Percentiles rank a stretch among this genome's conserved stretches.
Conservation (phyloP, 768 basidiomycete genomes). For the Tricholoma sp. region DNA sequence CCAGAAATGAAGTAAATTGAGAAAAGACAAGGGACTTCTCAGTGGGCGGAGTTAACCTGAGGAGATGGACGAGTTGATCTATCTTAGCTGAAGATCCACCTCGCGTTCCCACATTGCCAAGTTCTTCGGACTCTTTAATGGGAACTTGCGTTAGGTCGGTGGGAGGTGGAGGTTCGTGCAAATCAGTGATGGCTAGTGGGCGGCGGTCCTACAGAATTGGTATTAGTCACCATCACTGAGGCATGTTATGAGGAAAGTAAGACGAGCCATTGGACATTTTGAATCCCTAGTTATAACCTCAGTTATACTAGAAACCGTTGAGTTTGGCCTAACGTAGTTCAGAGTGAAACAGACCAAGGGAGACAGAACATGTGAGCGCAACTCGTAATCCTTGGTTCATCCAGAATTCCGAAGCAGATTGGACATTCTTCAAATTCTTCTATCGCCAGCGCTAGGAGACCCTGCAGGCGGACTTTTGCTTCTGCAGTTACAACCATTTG, state of each 20-base stretch:
- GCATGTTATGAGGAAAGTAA: background rate
- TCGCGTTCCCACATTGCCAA: slow-evolving; percentile 34
- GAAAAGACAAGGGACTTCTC: slow-evolving; percentile 89
- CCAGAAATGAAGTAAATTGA: slow-evolving; percentile 82
- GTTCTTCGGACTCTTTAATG: slow-evolving; percentile 34
- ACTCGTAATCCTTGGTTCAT: slow-evolving; percentile 65
- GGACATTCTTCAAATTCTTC: slow-evolving; percentile 85
- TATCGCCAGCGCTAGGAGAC: slow-evolving; percentile 54
- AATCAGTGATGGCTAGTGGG: slow-evolving; percentile 42
- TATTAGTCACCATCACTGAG: background rate
- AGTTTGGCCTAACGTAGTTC: background rate
- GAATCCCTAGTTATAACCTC: slow-evolving; percentile 65
- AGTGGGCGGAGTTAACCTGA: slow-evolving; percentile 57
- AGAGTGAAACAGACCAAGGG: slow-evolving; percentile 43
- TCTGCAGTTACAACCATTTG: slow-evolving; percentile 40
- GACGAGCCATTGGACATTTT: slow-evolving; percentile 75
- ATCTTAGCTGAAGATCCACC: slow-evolving; percentile 77
- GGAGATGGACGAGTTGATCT: slow-evolving; percentile 69
- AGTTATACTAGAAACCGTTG: slow-evolving; percentile 43
- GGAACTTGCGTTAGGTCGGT: slow-evolving; percentile 65
- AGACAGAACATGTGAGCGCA: slow-evolving; percentile 74
- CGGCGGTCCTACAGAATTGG: slow-evolving; percentile 60
- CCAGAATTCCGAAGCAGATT: slow-evolving; percentile 57
- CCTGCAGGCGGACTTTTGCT: slow-evolving; percentile 52
- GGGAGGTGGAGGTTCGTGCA: slow-evolving; percentile 60